Conservation (phyloP, 306 rosid species). For the Prunus armeniaca region DNA sequence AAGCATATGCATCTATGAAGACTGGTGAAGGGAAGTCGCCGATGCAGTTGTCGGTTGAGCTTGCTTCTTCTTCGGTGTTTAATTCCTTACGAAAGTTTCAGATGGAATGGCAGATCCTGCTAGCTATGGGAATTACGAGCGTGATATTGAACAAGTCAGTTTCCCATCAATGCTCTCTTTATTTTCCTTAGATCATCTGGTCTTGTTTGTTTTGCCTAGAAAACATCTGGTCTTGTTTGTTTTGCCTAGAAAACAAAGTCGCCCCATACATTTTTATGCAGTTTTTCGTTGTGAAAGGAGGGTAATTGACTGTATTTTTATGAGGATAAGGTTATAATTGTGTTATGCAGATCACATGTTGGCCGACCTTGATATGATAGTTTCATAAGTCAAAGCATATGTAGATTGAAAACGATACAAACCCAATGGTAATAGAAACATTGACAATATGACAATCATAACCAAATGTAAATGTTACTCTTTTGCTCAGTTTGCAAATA, state of each 20-base stretch:
- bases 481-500: not conserved
- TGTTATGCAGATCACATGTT: no score
- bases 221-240: not conserved
- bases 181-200: not conserved
- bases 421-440: not conserved
- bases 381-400: not conserved
- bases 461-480: not conserved
- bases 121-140: slow-evolving; percentile 54
- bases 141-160: slow-evolving; percentile 80
- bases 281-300: not conserved
- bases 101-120: slow-evolving; percentile 99
- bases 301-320: not conserved
- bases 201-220: not conserved
- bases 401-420: not conserved
- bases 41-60: slow-evolving; percentile 63
- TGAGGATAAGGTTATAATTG: not conserved
- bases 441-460: not conserved
- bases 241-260: not conserved
- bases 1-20: slow-evolving; percentile 72
- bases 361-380: not conserved
- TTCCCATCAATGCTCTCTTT: slow-evolving; percentile 14
- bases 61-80: slow-evolving; percentile 43
- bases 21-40: slow-evolving; percentile 42
- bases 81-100: slow-evolving; percentile 53
- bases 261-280: not conserved